A percentile compares a stretch with the other conserved stretches of the same genome.
These are phyloP conservation scores for Metschnikowia borealis DNA, from an alignment of 805 yeast species.

Conservation along the genomic window DNA sequence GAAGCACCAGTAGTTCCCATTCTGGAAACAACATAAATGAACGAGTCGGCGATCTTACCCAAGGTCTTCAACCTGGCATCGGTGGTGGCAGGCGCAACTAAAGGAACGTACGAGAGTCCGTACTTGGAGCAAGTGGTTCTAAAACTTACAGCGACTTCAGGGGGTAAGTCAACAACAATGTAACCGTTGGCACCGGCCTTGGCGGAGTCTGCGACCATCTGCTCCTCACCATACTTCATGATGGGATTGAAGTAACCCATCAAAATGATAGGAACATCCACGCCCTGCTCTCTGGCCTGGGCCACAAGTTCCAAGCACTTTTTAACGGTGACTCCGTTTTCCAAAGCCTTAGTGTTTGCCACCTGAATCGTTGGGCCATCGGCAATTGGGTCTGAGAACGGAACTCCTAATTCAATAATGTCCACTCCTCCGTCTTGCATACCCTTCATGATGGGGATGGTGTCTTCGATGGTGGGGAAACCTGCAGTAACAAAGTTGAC, in stretches of 20 bases:
- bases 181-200: slow-evolving; percentile 93
- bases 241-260: slow-evolving; percentile 99
- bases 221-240: slow-evolving; percentile 81
- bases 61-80: slow-evolving; percentile 78
- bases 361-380: slow-evolving; percentile 97
- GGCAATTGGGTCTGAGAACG: slow-evolving; percentile 97
- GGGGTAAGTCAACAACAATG: slow-evolving; percentile 93
- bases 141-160: slow-evolving; percentile 91
- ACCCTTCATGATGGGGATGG: slow-evolving; percentile 79
- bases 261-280: slow-evolving; percentile 80
- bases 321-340: slow-evolving; percentile 73
- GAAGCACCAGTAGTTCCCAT: slow-evolving; percentile 98
- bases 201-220: slow-evolving; percentile 72
- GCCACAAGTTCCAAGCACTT: slow-evolving; percentile 67
- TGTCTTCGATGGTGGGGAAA: slow-evolving; percentile 81
- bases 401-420: slow-evolving; percentile 90
- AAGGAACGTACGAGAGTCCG: slow-evolving; percentile 82
- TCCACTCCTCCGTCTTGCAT: slow-evolving; percentile 96
- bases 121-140: slow-evolving; percentile 64
- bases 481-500: slow-evolving; percentile 95
- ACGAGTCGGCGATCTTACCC: slow-evolving; percentile 87
- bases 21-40: slow-evolving; percentile 92
- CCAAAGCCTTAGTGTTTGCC: slow-evolving; percentile 78
- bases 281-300: slow-evolving; percentile 77
- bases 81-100: slow-evolving; percentile 95